phyloP scores from a whole-genome alignment of 2,329 filamentous ascomycete genomes.

The Fusarium temperatum region DNA sequence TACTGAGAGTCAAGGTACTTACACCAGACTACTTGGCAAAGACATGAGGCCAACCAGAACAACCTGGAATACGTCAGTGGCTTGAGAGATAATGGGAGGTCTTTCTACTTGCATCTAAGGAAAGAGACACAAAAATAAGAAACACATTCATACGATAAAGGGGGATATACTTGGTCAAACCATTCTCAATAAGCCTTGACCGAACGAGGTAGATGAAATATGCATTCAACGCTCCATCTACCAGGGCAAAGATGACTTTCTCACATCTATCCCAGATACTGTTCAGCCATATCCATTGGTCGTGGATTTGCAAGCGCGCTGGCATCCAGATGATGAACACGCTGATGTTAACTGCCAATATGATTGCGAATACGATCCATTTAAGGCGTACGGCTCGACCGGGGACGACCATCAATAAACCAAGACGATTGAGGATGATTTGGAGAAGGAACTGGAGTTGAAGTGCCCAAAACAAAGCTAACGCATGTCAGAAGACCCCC shows the following conservation, averaged over 20 bases:
- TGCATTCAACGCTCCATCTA: constrained; percentile 58
- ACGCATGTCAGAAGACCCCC: no score
- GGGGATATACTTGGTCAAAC: constrained; percentile 58
- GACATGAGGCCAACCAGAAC: constrained; percentile 43
- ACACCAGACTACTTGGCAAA: constrained; percentile 41
- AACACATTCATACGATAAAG: constrained; percentile 49
- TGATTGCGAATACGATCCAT: constrained; percentile 55
- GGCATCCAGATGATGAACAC: constrained; percentile 66
- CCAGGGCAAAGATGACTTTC: constrained; percentile 59
- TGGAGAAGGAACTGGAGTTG: constrained; percentile 61
- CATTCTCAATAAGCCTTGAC: constrained; percentile 55
- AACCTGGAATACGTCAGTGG: constrained; percentile 1
- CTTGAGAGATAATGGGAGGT: no score
- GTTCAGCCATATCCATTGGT: constrained; percentile 56
- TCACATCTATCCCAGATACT: constrained; percentile 62
- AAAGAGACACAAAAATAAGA: constrained; percentile 40
- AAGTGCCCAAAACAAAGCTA: constrained; percentile 47
- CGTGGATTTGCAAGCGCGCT: constrained; percentile 54
- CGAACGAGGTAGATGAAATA: constrained; percentile 61
- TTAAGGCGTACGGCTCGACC: constrained; percentile 52
- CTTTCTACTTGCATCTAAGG: constrained; percentile 36
- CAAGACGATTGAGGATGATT: constrained; percentile 64
- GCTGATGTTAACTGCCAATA: constrained; percentile 59
- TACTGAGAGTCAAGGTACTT: background rate
- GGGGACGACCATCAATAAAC: constrained; percentile 54